phyloP scores from a whole-genome alignment of 2,329 filamentous ascomycete genomes.

The Stachybotrys chartarum region DNA sequence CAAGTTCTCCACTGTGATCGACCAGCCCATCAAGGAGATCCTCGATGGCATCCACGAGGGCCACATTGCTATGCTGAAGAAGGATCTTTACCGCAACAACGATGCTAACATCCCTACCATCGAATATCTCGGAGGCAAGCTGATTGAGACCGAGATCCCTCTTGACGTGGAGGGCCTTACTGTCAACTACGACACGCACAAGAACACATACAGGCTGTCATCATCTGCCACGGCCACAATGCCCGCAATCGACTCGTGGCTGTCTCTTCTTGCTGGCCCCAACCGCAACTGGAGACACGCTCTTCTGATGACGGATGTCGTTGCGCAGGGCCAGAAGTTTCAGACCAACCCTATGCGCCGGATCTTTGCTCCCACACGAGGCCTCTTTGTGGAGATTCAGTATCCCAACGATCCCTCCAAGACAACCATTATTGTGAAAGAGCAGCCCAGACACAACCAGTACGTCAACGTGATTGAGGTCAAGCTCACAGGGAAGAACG shows the following conservation, averaged over 20 bases:
- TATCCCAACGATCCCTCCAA: constrained; percentile 75
- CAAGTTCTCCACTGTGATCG: constrained; percentile 80
- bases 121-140: constrained; percentile 92
- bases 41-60: constrained; percentile 82
- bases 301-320: constrained; percentile 85
- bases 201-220: constrained; percentile 79
- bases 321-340: constrained; percentile 93
- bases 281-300: constrained; percentile 91
- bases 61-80: constrained; percentile 74
- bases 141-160: constrained; percentile 64
- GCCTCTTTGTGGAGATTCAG: constrained; percentile 82
- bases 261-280: constrained; percentile 78
- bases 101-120: constrained; percentile 70
- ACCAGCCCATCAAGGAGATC: constrained; percentile 93
- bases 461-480: constrained; percentile 85
- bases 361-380: constrained; percentile 79
- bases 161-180: constrained; percentile 80
- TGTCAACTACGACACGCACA: constrained; percentile 68
- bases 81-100: constrained; percentile 73
- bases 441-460: constrained; percentile 79
- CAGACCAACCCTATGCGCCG: constrained; percentile 93
- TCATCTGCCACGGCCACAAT: constrained; percentile 65
- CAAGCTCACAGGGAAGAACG: constrained; percentile 64
- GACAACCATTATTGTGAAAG: constrained; percentile 80
- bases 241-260: constrained; percentile 76